Evolutionary conservation across 2,329 filamentous ascomycete species (phyloP).

Genomic region (Neocatenulostroma microsporum): DNA sequence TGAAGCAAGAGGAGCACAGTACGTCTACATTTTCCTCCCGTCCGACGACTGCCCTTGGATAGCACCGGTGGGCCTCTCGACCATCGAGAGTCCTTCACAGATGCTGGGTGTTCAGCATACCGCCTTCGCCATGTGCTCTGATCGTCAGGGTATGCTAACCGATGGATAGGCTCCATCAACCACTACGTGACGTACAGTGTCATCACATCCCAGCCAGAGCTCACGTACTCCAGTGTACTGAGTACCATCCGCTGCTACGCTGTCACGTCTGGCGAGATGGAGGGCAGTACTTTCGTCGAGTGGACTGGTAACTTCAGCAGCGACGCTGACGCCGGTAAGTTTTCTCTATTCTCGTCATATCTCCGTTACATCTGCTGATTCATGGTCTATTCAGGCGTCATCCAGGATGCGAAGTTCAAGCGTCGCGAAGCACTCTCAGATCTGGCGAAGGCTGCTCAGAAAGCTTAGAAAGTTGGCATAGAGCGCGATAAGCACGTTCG

Average conservation of each 20-base stretch:
- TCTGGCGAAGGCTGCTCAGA: conserved; percentile 42
- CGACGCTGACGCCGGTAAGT: conserved; percentile 60
- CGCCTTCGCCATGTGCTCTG: no score
- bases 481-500: no score
- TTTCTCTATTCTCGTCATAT: conserved; percentile 1
- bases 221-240: conserved; percentile 59
- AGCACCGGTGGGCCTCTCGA: no score
- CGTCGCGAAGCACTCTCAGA: conserved; percentile 63
- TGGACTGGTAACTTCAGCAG: conserved; percentile 64
- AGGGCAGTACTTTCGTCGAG: conserved; percentile 58
- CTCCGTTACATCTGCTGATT: neutral
- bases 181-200: conserved; percentile 69
- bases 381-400: conserved; percentile 46
- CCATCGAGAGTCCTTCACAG: no score
- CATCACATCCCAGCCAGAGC: conserved; percentile 57
- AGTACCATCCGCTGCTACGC: conserved; percentile 59
- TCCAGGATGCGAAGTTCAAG: conserved; percentile 70
- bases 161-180: no score
- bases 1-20: conserved; percentile 70
- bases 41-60: no score
- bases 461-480: conserved; percentile 18
- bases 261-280: conserved; percentile 58
- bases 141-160: no score
- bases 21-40: no score
- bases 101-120: no score